Base-by-base conservation (phyloP, 2,329 filamentous ascomycete species). In the Penicillium verrucosum region DNA sequence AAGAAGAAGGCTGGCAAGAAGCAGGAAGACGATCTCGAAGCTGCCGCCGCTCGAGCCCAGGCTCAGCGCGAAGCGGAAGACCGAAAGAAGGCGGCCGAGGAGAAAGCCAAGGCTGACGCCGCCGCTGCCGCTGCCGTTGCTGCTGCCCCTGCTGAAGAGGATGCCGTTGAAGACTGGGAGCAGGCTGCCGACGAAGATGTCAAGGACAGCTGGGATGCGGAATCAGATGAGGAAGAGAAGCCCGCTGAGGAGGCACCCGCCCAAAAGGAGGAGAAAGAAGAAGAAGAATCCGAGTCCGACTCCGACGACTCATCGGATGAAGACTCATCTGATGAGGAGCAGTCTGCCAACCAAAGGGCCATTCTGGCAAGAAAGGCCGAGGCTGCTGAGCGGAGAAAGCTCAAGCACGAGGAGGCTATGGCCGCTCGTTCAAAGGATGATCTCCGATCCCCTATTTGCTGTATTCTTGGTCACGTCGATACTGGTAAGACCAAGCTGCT, bases 401-500 rank as follows among this genome's bases (percentile, higher is more conserved):
- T 90, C 77, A 89, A 92, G 57, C 90, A 96, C 73, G 90, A 97
- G 75, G 93, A 92, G 60, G 94, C 94, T 18, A 77, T 97, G 71
- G 92, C 91, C 43, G 92, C 93, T 47, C 85, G 92, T 60, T 97
- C 93, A 23, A 92, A 90, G 77, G 92, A 99, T 73, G 88, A 99
- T 76, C 85, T 99, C 55, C 91, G 94, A 57, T 97, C 94, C 40
- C 94, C 94, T 51, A 99, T 99, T 77, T 97, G 94, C 83, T 97
- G 93, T 88, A 99, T 99, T 84, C 86, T 99, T 63, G 94, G 94
- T 70, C 94, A 99, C 85, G 94, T 99, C 85, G 94, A 99, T 87
- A 99, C 95, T 44, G 94, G 94, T 75, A 99, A 99, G 81, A 99
- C 94, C n/a, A 99, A 97, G 80, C 82, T 99, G 61, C 84, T 99